Evolutionary conservation across 108 stramenopile genomes (phyloP).

Genomic region (Nitzschia sp.): DNA sequence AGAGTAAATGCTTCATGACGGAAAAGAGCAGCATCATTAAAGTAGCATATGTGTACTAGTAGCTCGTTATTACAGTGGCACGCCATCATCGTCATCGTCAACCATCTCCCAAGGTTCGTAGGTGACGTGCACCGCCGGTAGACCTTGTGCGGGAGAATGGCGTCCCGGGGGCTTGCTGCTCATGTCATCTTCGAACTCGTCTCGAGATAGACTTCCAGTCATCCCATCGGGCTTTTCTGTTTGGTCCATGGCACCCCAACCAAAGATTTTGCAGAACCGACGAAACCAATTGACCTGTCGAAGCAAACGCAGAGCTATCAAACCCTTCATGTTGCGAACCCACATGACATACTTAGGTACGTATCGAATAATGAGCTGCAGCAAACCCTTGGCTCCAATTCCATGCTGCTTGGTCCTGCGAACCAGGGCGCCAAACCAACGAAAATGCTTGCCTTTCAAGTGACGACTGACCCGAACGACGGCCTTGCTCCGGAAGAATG

Average conservation of each 20-base stretch:
- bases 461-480: slow-evolving; percentile 67
- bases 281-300: slow-evolving; percentile 75
- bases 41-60: neutral
- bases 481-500: slow-evolving; percentile 78
- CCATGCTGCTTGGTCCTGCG: slow-evolving; percentile 60
- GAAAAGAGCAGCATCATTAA: no score
- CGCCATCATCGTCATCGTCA: slow-evolving; percentile 46
- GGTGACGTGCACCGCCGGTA: slow-evolving; percentile 13
- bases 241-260: neutral
- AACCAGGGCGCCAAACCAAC: slow-evolving; percentile 69
- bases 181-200: slow-evolving; percentile 22
- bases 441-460: slow-evolving; percentile 71
- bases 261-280: slow-evolving; percentile 25
- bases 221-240: slow-evolving; percentile 23
- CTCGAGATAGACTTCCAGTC: slow-evolving; percentile 21
- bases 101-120: slow-evolving; percentile 46
- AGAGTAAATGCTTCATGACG: no score
- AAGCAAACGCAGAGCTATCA: slow-evolving; percentile 58
- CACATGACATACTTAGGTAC: slow-evolving; percentile 82
- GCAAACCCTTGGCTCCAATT: slow-evolving; percentile 55
- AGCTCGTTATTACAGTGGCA: slow-evolving; percentile 18
- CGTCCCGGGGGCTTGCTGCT: slow-evolving; percentile 5
- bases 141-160: neutral
- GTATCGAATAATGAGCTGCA: slow-evolving; percentile 74
- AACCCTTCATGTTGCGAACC: slow-evolving; percentile 76